Percentiles rank a stretch among this genome's conserved stretches.
These are phyloP conservation scores for Fusarium nodosum DNA, from an alignment of 2,329 filamentous ascomycete species.

Conservation along the genomic window DNA sequence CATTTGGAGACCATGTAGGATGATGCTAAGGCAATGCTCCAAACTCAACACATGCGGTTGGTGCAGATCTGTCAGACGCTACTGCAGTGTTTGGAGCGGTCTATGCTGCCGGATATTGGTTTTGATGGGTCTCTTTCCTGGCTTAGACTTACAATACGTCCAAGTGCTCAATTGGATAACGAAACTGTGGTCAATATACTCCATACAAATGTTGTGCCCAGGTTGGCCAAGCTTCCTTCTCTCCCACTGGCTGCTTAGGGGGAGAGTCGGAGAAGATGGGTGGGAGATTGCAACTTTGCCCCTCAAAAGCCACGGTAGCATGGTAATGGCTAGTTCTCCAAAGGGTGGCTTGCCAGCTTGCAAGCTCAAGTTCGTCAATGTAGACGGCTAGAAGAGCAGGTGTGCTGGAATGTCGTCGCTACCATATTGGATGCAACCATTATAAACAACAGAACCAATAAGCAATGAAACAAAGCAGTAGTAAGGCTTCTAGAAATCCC, in stretches of 20 bases:
- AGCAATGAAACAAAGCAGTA: background rate
- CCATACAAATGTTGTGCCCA: background rate
- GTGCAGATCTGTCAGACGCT: slow-evolving; percentile 15
- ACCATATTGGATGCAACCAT: background rate
- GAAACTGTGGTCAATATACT: accelerated
- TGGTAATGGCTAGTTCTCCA: background rate
- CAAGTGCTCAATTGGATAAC: background rate
- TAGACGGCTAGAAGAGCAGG: background rate
- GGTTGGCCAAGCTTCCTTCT: background rate
- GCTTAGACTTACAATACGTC: background rate
- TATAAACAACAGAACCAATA: background rate
- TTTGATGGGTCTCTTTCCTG: background rate
- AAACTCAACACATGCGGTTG: background rate
- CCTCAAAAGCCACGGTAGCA: background rate
- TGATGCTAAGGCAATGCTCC: background rate
- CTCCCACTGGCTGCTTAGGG: background rate
- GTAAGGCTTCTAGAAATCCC: slow-evolving; percentile 15
- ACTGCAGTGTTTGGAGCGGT: slow-evolving; percentile 10
- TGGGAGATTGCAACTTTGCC: background rate
- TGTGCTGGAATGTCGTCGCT: background rate
- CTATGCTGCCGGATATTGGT: slow-evolving; percentile 8
- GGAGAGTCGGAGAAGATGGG: background rate
- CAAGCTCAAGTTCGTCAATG: background rate
- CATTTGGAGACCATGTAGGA: slow-evolving; percentile 20
- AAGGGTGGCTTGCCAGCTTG: background rate